Percentiles rank a stretch among this genome's conserved stretches.
Evolutionary conservation across 1,139 yeast species (phyloP).

Genomic region (Yamadazyma kanchanaburiensis): DNA sequence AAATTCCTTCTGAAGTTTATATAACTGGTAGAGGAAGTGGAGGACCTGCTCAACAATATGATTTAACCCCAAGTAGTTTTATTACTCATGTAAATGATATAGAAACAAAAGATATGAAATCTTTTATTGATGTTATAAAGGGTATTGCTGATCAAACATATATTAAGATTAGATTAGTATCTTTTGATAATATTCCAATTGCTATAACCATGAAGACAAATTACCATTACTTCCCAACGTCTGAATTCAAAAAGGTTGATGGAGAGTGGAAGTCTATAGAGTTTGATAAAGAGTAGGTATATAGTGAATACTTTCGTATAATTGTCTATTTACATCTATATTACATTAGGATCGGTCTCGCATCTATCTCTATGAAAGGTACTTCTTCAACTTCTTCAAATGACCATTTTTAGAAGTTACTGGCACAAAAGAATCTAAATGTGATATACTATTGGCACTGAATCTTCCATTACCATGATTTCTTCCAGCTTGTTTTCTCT

Average conservation of each 20-base stretch:
- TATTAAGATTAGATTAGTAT: slow-evolving; percentile 74
- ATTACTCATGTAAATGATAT: slow-evolving; percentile 84
- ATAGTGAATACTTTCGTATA: slow-evolving; percentile 2
- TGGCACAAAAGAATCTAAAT: slow-evolving; percentile 59
- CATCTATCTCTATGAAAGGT: slow-evolving; percentile 2
- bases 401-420: slow-evolving; percentile 55
- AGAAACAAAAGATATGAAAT: slow-evolving; percentile 65
- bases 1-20: slow-evolving; percentile 79
- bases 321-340: slow-evolving; percentile 9
- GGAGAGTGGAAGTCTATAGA: slow-evolving; percentile 53
- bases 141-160: slow-evolving; percentile 75
- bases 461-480: slow-evolving; percentile 94
- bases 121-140: slow-evolving; percentile 61
- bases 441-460: slow-evolving; percentile 61
- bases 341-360: too few species aligned
- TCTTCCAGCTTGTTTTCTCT: slow-evolving; percentile 77
- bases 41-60: slow-evolving; percentile 83
- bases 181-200: slow-evolving; percentile 81
- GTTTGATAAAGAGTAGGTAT: too few species aligned
- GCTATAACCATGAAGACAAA: slow-evolving; percentile 86
- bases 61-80: slow-evolving; percentile 76
- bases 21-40: slow-evolving; percentile 71
- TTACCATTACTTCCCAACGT: slow-evolving; percentile 88
- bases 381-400: slow-evolving; percentile 37
- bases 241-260: slow-evolving; percentile 51